Conservation (phyloP, 371 early-diverging fungal species). For the Mucor circinelloides region DNA sequence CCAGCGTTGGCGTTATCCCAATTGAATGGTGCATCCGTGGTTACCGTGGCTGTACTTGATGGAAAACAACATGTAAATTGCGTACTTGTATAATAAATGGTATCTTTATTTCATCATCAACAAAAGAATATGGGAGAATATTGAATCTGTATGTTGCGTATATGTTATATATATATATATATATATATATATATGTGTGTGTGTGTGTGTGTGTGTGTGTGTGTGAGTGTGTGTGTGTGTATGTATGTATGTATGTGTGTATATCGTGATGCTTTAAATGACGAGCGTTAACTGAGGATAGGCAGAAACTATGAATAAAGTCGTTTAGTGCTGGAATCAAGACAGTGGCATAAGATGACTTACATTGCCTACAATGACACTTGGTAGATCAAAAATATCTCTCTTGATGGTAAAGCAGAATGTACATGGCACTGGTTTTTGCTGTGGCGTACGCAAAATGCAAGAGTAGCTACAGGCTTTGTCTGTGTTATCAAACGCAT, state of each 20-base stretch:
- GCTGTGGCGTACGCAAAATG: constrained; percentile 69
- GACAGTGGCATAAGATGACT: constrained; percentile 9
- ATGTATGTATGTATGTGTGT: not conserved
- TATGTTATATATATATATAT: not conserved
- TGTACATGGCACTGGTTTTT: constrained; percentile 78
- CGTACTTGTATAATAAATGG: not conserved
- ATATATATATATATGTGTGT: not conserved
- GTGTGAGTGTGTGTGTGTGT: not conserved
- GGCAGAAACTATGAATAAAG: constrained; percentile 41
- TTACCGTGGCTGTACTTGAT: constrained; percentile 20
- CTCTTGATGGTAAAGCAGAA: constrained; percentile 93
- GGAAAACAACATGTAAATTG: not conserved
- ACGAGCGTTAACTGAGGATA: constrained; percentile 36
- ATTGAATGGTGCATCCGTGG: constrained; percentile 58
- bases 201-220: not conserved
- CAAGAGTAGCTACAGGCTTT: constrained; percentile 77
- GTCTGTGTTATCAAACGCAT: constrained; percentile 89
- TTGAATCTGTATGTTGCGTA: not conserved
- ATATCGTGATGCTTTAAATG: not conserved
- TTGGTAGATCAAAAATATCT: constrained; percentile 91
- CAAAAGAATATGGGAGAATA: not conserved
- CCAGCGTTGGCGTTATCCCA: constrained; percentile 49
- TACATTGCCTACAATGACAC: constrained; percentile 83
- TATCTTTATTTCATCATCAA: constrained; percentile 1
- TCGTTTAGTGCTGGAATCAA: not conserved